A percentile compares a stretch with the other conserved stretches of the same genome.
Conservation (phyloP, 768 basidiomycete genomes). For the Psilocybe cyanescens region DNA sequence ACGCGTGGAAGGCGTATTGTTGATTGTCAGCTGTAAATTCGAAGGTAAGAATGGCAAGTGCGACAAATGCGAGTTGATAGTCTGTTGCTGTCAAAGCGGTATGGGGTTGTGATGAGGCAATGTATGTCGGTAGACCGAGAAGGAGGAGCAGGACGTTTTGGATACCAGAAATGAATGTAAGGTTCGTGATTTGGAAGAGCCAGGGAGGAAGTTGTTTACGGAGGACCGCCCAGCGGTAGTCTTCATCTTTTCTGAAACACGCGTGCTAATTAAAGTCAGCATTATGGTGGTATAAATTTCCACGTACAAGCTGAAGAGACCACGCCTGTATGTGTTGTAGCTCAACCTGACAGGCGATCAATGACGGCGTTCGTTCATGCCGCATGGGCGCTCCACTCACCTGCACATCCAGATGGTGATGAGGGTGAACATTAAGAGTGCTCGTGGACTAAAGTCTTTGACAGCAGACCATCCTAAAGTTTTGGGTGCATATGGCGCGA, state of each 20-base stretch:
- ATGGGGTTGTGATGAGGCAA: conserved; percentile 60
- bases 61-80: conserved; percentile 57
- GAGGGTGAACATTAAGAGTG: conserved; percentile 74
- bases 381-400: conserved; percentile 29
- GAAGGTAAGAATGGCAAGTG: conserved; percentile 58
- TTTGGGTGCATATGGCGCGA: conserved; percentile 63
- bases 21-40: conserved; percentile 93
- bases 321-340: conserved; percentile 85
- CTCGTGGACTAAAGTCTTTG: conserved; percentile 67
- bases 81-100: conserved; percentile 61
- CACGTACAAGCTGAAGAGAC: conserved; percentile 72
- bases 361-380: background rate
- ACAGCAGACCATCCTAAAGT: conserved; percentile 41
- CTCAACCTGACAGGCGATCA: conserved; percentile 31
- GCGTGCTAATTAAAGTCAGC: background rate
- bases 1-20: conserved; percentile 83
- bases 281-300: background rate
- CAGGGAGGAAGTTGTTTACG: conserved; percentile 51
- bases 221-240: conserved; percentile 89
- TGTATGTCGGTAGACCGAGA: conserved; percentile 64
- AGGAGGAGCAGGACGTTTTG: conserved; percentile 84
- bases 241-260: conserved; percentile 70
- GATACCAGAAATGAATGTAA: conserved; percentile 74
- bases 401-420: conserved; percentile 71
- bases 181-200: conserved; percentile 49